phyloP scores from a whole-genome alignment of 75 land plant species.

The Selaginella moellendorffii region DNA sequence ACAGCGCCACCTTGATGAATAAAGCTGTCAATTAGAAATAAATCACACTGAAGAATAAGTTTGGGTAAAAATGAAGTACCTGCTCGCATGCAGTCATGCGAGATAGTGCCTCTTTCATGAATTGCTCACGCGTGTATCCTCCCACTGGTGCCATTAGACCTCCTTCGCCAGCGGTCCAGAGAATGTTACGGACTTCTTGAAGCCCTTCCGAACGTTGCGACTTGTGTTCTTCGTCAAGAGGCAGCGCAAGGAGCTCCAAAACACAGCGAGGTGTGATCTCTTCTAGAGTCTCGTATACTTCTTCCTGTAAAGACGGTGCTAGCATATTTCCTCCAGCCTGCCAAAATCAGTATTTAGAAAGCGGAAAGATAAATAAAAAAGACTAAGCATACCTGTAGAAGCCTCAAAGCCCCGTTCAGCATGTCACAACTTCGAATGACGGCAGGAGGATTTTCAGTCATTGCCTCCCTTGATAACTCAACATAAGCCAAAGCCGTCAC shows the following conservation, averaged over 20 bases:
- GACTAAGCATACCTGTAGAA: constrained; percentile 83
- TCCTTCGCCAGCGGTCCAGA: constrained; percentile 88
- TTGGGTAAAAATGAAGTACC: constrained; percentile 27
- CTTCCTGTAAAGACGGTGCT: constrained; percentile 65
- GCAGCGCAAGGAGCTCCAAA: constrained; percentile 77
- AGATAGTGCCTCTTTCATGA: constrained; percentile 78
- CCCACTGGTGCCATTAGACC: constrained; percentile 58
- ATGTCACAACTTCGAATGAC: constrained; percentile 54
- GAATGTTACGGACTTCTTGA: constrained; percentile 55
- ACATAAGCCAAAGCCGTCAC: constrained; percentile 89
- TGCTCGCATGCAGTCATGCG: constrained; percentile 83
- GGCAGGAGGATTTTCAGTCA: constrained; percentile 74
- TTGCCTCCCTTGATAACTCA: constrained; percentile 79
- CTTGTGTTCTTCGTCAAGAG: constrained; percentile 44
- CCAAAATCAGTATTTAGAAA: constrained; percentile 3
- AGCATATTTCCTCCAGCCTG: constrained; percentile 85
- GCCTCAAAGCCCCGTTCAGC: constrained; percentile 68
- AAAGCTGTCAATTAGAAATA: background rate
- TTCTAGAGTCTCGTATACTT: constrained; percentile 88
- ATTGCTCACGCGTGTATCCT: constrained; percentile 75
- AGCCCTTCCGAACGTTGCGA: constrained; percentile 62
- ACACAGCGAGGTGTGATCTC: constrained; percentile 80
- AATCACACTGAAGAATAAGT: background rate
- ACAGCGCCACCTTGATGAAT: constrained; percentile 49
- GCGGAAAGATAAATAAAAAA: too few relatives aligned